A percentile compares a stretch with the other conserved stretches of the same genome.
Conservation (phyloP, 1,284 basidiomycete species). For the Leccinum huronense region DNA sequence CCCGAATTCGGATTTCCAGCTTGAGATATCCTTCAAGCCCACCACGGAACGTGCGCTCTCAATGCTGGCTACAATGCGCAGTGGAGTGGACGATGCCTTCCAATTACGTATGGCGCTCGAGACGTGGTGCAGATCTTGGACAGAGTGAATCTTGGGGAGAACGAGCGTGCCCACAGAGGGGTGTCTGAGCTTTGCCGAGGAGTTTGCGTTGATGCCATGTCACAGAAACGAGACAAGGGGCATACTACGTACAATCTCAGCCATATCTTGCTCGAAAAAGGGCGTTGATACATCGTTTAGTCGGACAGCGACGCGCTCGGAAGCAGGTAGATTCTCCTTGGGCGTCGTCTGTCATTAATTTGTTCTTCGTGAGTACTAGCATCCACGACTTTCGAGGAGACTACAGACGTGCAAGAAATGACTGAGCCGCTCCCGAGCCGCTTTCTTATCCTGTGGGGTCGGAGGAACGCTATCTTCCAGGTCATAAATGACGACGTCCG, state of each 20-base stretch:
- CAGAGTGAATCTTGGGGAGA: slow-evolving; percentile 77
- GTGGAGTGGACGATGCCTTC: slow-evolving; percentile 35
- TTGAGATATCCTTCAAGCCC: slow-evolving; percentile 61
- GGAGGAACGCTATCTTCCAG: slow-evolving; percentile 82
- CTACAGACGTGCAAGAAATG: slow-evolving; percentile 57
- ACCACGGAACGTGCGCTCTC: slow-evolving; percentile 72
- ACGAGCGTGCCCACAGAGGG: slow-evolving; percentile 60
- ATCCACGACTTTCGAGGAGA: slow-evolving; percentile 8
- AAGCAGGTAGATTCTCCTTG: slow-evolving; percentile 39
- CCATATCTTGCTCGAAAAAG: slow-evolving; percentile 70
- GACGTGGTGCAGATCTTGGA: slow-evolving; percentile 61
- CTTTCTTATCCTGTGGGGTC: slow-evolving; percentile 53
- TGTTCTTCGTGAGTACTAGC: slow-evolving; percentile 11
- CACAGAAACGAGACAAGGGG: slow-evolving; percentile 2
- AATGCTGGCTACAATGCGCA: slow-evolving; percentile 72
- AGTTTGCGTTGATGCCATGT: slow-evolving; percentile 4
- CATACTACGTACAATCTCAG: slow-evolving; percentile 62
- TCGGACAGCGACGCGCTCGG: slow-evolving; percentile 65
- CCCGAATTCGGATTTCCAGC: slow-evolving; percentile 53
- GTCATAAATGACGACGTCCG: slow-evolving; percentile 84
- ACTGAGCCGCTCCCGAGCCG: slow-evolving; percentile 57
- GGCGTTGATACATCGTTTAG: slow-evolving; percentile 75
- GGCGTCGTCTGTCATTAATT: slow-evolving; percentile 31
- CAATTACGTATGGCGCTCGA: slow-evolving; percentile 45
- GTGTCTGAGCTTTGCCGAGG: slow-evolving; percentile 43